phyloP scores from a whole-genome alignment of 805 yeast genomes.

The Nakazawaea sp. region DNA sequence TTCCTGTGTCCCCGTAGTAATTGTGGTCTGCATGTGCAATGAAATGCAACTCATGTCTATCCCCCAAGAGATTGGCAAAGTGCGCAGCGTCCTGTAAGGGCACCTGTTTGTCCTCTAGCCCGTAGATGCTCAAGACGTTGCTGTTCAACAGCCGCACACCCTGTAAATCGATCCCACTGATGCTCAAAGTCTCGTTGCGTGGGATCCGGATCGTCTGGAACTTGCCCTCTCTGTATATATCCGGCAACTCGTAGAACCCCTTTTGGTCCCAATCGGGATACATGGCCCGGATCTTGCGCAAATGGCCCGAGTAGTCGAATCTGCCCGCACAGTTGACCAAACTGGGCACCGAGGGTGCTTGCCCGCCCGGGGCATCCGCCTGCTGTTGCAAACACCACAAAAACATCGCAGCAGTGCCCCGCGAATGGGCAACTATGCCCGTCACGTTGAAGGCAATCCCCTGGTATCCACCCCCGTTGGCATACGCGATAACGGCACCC shows the following conservation, averaged over 20 bases:
- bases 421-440: conserved; percentile 68
- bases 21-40: conserved; percentile 77
- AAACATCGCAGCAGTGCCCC: conserved; percentile 75
- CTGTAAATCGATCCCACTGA: conserved; percentile 40
- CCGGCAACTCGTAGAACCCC: conserved; percentile 32
- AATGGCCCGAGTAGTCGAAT: conserved; percentile 43
- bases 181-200: conserved; percentile 35
- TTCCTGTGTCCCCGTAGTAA: conserved; percentile 49
- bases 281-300: conserved; percentile 26
- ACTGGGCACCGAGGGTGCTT: conserved; percentile 44
- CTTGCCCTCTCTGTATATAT: conserved; percentile 43
- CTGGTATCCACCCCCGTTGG: conserved; percentile 19
- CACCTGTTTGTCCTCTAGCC: conserved; percentile 58
- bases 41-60: conserved; percentile 51
- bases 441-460: conserved; percentile 40
- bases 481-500: conserved; percentile 34
- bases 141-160: not conserved
- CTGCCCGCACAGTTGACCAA: conserved; percentile 73
- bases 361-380: conserved; percentile 21
- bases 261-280: conserved; percentile 32
- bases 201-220: conserved; percentile 36
- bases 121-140: conserved; percentile 63
- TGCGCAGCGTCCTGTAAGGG: conserved; percentile 55
- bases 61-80: conserved; percentile 50
- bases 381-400: conserved; percentile 55